Percentiles rank a stretch among this genome's conserved stretches.
phyloP scores from a whole-genome alignment of 345 rosid species.

The Eucalyptus sp. region DNA sequence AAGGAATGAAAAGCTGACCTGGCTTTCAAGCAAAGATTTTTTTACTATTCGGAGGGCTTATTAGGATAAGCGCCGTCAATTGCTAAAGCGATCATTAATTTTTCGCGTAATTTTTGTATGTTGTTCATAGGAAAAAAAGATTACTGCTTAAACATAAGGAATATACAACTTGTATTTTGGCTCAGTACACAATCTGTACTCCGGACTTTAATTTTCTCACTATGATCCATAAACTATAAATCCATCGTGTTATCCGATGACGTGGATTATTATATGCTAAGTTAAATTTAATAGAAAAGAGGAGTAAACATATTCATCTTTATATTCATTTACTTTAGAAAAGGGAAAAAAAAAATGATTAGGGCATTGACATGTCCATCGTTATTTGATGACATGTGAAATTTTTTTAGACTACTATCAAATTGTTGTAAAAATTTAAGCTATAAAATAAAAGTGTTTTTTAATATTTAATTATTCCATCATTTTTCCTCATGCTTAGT shows the following conservation, averaged over 20 bases:
- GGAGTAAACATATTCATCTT: neutral
- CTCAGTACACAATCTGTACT: accelerated
- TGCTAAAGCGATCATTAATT: neutral
- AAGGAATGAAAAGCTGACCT: neutral
- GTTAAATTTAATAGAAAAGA: neutral
- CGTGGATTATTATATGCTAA: accelerated
- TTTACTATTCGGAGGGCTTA: neutral
- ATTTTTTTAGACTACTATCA: accelerated
- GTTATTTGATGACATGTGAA: neutral
- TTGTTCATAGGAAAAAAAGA: neutral
- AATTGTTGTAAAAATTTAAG: no score
- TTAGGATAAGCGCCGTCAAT: neutral
- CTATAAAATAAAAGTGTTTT: no score
- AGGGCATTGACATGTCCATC: neutral
- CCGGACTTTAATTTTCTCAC: accelerated
- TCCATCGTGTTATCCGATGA: neutral
- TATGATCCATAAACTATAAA: neutral
- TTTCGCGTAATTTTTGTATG: no score
- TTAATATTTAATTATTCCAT: no score
- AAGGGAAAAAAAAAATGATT: neutral
- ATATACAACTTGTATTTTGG: neutral
- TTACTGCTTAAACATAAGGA: neutral
- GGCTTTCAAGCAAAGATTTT: neutral
- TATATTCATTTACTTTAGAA: neutral
- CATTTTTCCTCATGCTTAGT: neutral